Conservation (phyloP, 176 grass and related monocot species). For the Zea luxurians region DNA sequence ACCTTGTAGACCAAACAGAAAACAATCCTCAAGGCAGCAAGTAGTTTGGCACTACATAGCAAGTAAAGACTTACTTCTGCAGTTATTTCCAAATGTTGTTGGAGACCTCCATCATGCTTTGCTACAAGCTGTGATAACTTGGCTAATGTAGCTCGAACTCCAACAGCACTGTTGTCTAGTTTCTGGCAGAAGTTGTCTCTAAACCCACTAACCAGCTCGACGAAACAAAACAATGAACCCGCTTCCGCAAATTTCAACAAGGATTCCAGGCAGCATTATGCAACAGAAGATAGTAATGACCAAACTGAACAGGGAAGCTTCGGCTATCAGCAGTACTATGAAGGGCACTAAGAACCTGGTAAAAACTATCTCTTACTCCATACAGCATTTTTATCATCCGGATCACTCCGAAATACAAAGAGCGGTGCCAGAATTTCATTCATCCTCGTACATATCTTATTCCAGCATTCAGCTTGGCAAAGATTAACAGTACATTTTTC, state of each 20-base stretch:
- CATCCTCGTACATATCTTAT: constrained; percentile 98
- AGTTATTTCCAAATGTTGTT: constrained; percentile 74
- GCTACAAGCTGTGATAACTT: constrained; percentile 66
- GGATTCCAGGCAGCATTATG: constrained; percentile 23
- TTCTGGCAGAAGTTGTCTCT: constrained; percentile 96
- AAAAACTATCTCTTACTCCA: constrained; percentile 57
- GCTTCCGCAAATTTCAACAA: constrained; percentile 70
- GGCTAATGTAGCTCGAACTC: constrained; percentile 71
- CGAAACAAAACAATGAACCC: constrained; percentile 90
- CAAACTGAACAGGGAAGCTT: not conserved
- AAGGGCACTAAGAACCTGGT: not conserved
- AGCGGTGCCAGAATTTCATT: constrained; percentile 85
- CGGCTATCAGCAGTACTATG: constrained; percentile 3
- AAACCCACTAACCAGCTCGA: constrained; percentile 74
- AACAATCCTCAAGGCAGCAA: constrained; percentile 17
- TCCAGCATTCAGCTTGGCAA: constrained; percentile 86
- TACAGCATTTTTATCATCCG: constrained; percentile 87
- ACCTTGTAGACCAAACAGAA: not conserved
- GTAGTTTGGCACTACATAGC: not conserved
- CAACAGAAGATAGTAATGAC: constrained; percentile 4
- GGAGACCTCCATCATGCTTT: constrained; percentile 71
- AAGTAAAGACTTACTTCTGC: constrained; percentile 59
- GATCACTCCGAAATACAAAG: constrained; percentile 80
- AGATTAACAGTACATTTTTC: constrained; percentile 69
- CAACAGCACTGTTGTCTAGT: constrained; percentile 79